These are phyloP conservation scores for Scutellaria barbata DNA, from an alignment of 257 asterid genomes.

Conservation along the genomic window DNA sequence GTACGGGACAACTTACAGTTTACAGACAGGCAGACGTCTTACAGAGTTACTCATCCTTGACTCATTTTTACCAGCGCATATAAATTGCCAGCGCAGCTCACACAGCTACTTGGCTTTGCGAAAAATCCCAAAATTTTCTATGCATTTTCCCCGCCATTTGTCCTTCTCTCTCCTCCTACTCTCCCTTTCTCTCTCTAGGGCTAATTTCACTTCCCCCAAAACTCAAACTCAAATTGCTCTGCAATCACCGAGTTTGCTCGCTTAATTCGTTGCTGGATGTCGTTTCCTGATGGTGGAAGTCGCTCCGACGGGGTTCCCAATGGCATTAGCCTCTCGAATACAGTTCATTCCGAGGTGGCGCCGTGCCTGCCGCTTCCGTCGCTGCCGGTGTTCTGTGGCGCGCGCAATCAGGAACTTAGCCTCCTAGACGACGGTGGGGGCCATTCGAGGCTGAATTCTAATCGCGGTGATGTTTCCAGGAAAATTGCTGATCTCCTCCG, in stretches of 20 bases:
- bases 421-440: slow-evolving; percentile 56
- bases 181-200: slow-evolving; percentile 63
- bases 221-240: slow-evolving; percentile 37
- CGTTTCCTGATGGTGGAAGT: slow-evolving; percentile 46
- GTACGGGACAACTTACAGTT: slow-evolving; percentile 14
- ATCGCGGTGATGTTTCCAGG: slow-evolving; percentile 58
- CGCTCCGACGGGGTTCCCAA: slow-evolving; percentile 53
- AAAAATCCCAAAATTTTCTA: slow-evolving; percentile 39
- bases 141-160: slow-evolving; percentile 69
- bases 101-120: slow-evolving; percentile 1
- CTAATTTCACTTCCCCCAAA: slow-evolving; percentile 40
- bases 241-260: slow-evolving; percentile 26
- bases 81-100: slow-evolving; percentile 31
- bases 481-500: slow-evolving; percentile 82
- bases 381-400: slow-evolving; percentile 93
- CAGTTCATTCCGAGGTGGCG: slow-evolving; percentile 87
- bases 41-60: neutral
- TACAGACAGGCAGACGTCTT: slow-evolving; percentile 14
- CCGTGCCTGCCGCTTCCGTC: slow-evolving; percentile 89
- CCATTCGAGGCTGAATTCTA: slow-evolving; percentile 50
- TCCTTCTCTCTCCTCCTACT: slow-evolving; percentile 43
- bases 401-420: slow-evolving; percentile 76
- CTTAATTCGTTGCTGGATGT: slow-evolving; percentile 46
- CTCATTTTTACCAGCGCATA: slow-evolving; percentile 39
- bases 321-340: slow-evolving; percentile 82